Conservation (phyloP, 805 yeast genomes). For the Cyberlindnera xishuangbannaensis region DNA sequence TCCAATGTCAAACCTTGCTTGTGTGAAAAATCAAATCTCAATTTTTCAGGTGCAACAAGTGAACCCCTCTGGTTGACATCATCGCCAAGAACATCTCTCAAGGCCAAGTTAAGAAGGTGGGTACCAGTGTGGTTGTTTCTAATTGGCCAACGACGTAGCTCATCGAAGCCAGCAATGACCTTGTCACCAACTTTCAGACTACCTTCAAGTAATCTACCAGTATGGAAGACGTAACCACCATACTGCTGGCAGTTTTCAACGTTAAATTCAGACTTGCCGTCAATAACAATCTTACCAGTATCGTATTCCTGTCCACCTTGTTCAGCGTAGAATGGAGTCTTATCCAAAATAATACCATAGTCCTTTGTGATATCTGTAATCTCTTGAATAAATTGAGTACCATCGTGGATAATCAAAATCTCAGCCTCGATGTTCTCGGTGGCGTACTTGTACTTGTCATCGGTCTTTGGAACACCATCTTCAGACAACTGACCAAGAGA, state of each 20-base stretch:
- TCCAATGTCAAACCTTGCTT: constrained; percentile 71
- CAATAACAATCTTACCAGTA: constrained; percentile 87
- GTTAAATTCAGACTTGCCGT: constrained; percentile 79
- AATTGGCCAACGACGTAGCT: constrained; percentile 90
- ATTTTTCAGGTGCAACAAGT: constrained; percentile 88
- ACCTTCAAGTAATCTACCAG: constrained; percentile 83
- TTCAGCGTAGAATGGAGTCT: constrained; percentile 95
- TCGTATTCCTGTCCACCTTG: constrained; percentile 99
- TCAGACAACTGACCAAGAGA: constrained; percentile 69
- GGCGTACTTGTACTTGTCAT: constrained; percentile 77
- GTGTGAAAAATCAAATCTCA: constrained; percentile 94
- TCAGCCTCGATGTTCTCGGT: constrained; percentile 62
- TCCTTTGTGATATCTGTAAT: constrained; percentile 44
- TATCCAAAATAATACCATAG: constrained; percentile 78
- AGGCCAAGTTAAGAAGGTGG: constrained; percentile 84
- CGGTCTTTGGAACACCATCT: constrained; percentile 65
- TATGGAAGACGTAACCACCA: constrained; percentile 93
- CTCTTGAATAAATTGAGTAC: constrained; percentile 52
- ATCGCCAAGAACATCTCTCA: constrained; percentile 81
- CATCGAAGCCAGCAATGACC: constrained; percentile 85
- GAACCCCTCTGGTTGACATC: constrained; percentile 95
- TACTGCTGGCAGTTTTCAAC: constrained; percentile 90
- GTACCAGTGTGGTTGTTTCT: constrained; percentile 99
- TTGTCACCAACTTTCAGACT: constrained; percentile 56
- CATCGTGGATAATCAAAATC: constrained; percentile 66